phyloP scores from a whole-genome alignment of 306 rosid genomes.

The Heteromeles arbutifolia region DNA sequence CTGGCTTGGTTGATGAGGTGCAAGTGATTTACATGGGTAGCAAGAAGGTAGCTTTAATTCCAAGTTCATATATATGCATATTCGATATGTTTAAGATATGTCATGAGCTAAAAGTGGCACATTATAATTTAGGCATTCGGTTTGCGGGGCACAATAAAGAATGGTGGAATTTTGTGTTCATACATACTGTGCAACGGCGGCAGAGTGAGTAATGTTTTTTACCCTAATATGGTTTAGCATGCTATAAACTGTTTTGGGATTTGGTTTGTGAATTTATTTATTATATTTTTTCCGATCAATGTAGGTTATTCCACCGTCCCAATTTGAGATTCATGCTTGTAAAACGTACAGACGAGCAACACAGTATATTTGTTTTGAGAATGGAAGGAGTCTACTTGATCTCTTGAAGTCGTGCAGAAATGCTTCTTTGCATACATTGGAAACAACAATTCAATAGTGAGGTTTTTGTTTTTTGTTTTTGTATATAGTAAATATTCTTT shows the following conservation, averaged over 20 bases:
- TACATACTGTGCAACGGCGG: slow-evolving; percentile 68
- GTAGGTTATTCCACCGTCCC: slow-evolving; percentile 87
- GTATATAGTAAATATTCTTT: background rate
- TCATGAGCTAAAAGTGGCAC: slow-evolving; percentile 12
- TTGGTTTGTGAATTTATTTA: background rate
- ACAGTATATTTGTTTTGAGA: slow-evolving; percentile 86
- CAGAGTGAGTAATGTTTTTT: slow-evolving; percentile 51
- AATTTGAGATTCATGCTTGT: slow-evolving; percentile 97
- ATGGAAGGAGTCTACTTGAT: slow-evolving; percentile 91
- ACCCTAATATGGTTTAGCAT: background rate
- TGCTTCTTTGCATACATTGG: slow-evolving; percentile 59
- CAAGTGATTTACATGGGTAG: slow-evolving; percentile 81
- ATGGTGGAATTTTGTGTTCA: slow-evolving; percentile 84
- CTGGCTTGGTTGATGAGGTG: slow-evolving; percentile 87
- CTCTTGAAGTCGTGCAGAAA: slow-evolving; percentile 74
- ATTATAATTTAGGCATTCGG: slow-evolving; percentile 58
- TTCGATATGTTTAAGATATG: background rate
- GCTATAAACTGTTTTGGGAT: background rate
- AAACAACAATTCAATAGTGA: slow-evolving; percentile 78
- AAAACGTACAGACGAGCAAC: slow-evolving; percentile 87
- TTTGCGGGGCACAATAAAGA: slow-evolving; percentile 66
- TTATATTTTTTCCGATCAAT: slow-evolving; percentile 17
- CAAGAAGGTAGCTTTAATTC: slow-evolving; percentile 53
- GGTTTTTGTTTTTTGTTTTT: no score
- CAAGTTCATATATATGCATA: slow-evolving; percentile 1